Conservation (phyloP, 2,329 filamentous ascomycete species). For the Diplodia mutila region DNA sequence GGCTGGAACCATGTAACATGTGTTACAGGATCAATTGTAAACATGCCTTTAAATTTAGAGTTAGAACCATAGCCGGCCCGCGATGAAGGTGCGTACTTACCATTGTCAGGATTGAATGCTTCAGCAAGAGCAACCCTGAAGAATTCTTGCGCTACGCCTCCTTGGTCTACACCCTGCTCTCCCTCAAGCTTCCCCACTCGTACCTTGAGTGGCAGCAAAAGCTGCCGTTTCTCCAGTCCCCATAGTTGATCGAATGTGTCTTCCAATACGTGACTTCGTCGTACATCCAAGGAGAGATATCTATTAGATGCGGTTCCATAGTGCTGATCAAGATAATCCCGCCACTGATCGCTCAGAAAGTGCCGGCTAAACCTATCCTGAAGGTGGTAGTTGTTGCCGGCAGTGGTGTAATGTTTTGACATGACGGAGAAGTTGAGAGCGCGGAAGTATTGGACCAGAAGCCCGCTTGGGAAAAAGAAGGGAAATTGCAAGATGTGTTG, state of each 20-base stretch:
- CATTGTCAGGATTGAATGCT: conserved; percentile 76
- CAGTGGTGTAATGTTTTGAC: conserved; percentile 72
- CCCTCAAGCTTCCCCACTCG: conserved; percentile 78
- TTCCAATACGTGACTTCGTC: conserved; percentile 45
- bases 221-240: conserved; percentile 79
- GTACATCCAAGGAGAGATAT: conserved; percentile 51
- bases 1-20: conserved; percentile 88
- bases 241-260: conserved; percentile 80
- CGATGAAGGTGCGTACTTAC: conserved; percentile 42
- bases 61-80: neutral
- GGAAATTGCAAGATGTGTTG: conserved; percentile 79
- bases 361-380: conserved; percentile 21
- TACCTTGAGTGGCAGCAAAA: conserved; percentile 85
- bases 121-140: conserved; percentile 83
- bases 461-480: conserved; percentile 74
- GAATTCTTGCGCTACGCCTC: conserved; percentile 95
- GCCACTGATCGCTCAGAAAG: conserved; percentile 16
- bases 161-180: conserved; percentile 90
- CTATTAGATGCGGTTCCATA: conserved; percentile 30
- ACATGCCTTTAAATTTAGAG: conserved; percentile 58
- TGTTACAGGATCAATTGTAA: conserved; percentile 75
- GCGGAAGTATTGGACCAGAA: conserved; percentile 81
- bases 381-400: conserved; percentile 37
- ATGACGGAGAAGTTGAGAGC: conserved; percentile 86
- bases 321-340: conserved; percentile 13